Conservation (phyloP, 2,329 filamentous ascomycete species). For the Xylaria sp. region DNA sequence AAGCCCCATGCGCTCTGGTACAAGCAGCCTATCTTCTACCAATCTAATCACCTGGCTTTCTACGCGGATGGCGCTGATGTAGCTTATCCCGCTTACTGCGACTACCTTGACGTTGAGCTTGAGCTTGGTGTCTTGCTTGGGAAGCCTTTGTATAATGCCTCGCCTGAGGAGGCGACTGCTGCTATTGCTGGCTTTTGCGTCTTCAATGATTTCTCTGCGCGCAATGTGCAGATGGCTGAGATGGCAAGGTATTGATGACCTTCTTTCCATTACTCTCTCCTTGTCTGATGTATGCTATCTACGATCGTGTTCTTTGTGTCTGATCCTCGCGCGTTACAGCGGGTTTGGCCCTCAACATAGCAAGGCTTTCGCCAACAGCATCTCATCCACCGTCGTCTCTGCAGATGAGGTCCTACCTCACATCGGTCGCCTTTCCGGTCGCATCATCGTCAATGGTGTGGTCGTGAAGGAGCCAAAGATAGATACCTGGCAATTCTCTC, state of each 20-base stretch:
- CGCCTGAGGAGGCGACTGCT: conserved; percentile 42
- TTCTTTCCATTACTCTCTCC: too few species aligned
- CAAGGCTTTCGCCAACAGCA: conserved; percentile 47
- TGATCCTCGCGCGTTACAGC: conserved; percentile 24
- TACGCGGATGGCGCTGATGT: conserved; percentile 43
- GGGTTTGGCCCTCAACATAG: conserved; percentile 46
- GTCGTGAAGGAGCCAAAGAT: conserved; percentile 39
- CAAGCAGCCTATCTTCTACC: conserved; percentile 46
- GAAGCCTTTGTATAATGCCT: conserved; percentile 41
- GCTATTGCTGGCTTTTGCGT: conserved; percentile 47
- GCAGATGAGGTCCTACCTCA: conserved; percentile 42
- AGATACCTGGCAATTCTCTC: conserved; percentile 42
- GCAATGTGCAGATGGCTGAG: conserved; percentile 45
- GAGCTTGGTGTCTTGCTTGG: conserved; percentile 46
- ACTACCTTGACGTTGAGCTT: conserved; percentile 46
- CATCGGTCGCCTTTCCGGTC: conserved; percentile 38
- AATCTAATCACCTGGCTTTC: conserved; percentile 47
- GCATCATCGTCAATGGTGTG: conserved; percentile 42
- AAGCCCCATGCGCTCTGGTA: conserved; percentile 43
- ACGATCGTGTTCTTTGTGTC: neutral
- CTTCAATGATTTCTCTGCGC: conserved; percentile 46
- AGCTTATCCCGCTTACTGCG: conserved; percentile 39
- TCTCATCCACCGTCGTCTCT: conserved; percentile 43
- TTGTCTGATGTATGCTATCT: neutral
- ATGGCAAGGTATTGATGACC: conserved; percentile 40